Conservation (phyloP, 495 filamentous ascomycete genomes). For the Schizothecium vesticola region DNA sequence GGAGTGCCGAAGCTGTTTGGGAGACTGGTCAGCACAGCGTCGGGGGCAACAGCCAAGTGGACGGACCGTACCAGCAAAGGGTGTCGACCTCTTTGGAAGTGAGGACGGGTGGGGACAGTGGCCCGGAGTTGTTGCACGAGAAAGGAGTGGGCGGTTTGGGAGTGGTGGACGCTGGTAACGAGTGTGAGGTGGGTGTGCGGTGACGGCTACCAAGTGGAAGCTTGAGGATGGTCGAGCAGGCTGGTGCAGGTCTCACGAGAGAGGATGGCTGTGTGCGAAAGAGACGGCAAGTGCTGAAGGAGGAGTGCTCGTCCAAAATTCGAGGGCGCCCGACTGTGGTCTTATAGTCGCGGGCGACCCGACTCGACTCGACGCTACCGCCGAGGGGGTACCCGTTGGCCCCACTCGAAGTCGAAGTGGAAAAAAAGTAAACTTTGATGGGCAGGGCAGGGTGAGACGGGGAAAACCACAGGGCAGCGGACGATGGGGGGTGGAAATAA, state of each 20-base stretch:
- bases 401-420: neutral
- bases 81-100: neutral
- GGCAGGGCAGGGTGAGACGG: neutral
- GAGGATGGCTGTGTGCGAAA: neutral
- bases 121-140: neutral
- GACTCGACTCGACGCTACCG: neutral
- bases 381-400: neutral
- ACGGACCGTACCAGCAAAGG: neutral
- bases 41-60: neutral
- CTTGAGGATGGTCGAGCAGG: neutral
- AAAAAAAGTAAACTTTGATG: neutral
- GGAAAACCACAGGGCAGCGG: neutral
- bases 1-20: neutral
- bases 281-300: neutral
- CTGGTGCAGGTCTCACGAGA: neutral
- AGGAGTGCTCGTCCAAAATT: neutral
- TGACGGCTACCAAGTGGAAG: neutral
- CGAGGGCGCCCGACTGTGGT: neutral
- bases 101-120: neutral
- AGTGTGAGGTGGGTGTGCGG: neutral
- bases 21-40: neutral
- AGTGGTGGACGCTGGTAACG: neutral
- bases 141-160: neutral
- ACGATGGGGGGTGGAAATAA: too few relatives aligned
- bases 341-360: neutral